Base-by-base conservation (phyloP, 768 basidiomycete genomes). In the Tephrocybe sp. region DNA sequence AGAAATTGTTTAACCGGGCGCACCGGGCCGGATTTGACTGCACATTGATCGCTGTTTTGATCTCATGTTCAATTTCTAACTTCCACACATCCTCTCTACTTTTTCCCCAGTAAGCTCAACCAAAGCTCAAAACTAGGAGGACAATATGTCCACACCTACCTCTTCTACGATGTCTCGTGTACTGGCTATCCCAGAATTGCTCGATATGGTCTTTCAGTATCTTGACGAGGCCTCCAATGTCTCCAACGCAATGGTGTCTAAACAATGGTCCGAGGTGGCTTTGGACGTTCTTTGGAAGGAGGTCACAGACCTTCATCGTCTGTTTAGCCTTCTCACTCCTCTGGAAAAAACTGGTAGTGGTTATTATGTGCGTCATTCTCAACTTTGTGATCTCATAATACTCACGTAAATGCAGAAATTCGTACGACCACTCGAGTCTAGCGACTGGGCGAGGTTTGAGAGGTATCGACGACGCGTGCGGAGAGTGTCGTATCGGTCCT, bases 261-360 rank as follows among this genome's bases (percentile, higher is more conserved):
- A 73, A 55, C 57, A 51, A 40, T 86, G 84, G 84, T 79, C 77
- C 1, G 73, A 78, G 10, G 63, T 79, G 21, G 79, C 82, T 1
- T 62, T 85, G 47, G 77, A 83, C 57, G 57, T 66, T n/a, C 59
- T 85, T 0, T 86, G 84, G 84, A 70, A 64, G 45, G 73, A 81
- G 1, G 73, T 84, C 6, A 63, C 70, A 43, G 70, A 77, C 51
- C 61, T 80, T 1, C 45, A 64, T 24, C 66, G 64, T 9, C 66
- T 86, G 7, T 77, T 85, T 53, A 56, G 61, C 11, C 49, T 82
- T 3, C 70, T 86, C 9, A 73, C 73, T 10, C 79, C 82, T 0
- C 64, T 82, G 47, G 52, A 58, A 11, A 54, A 36, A 21, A 30
- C 19, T 23, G 50, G 44, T 1, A 49, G 52, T 12, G 52, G 60